Conservation (phyloP, 192 early-diverging fungal species). For the Backusella luteola region DNA sequence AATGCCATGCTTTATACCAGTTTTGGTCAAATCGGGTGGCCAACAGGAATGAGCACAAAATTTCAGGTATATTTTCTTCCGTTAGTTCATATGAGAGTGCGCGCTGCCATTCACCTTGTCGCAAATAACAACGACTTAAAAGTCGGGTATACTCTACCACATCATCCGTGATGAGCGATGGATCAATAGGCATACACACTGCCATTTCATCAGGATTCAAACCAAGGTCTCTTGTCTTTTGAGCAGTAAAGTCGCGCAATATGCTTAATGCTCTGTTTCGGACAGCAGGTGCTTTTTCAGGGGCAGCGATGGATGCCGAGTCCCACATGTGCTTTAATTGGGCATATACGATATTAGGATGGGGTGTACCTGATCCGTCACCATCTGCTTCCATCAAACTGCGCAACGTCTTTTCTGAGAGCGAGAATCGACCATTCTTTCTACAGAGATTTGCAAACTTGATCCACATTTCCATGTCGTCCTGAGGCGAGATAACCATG, state of each 20-base stretch:
- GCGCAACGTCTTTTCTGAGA: conserved; percentile 78
- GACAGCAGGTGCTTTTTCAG: conserved; percentile 36
- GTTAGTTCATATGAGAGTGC: conserved; percentile 49
- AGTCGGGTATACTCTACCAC: conserved; percentile 51
- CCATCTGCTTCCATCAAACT: conserved; percentile 63
- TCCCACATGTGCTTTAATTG: conserved; percentile 92
- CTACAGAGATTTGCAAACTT: conserved; percentile 95
- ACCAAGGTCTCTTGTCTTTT: conserved; percentile 70
- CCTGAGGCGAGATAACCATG: conserved; percentile 84
- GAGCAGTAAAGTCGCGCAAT: conserved; percentile 76
- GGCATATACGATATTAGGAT: conserved; percentile 83
- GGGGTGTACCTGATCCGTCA: conserved; percentile 40
- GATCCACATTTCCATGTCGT: conserved; percentile 95
- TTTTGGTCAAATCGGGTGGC: conserved; percentile 87
- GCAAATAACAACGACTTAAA: conserved; percentile 85
- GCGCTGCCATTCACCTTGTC: conserved; percentile 94
- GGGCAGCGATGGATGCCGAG: conserved; percentile 28
- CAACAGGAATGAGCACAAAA: conserved; percentile 76
- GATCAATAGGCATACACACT: conserved; percentile 46
- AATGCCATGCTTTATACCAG: conserved; percentile 98
- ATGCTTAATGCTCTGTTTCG: conserved; percentile 67
- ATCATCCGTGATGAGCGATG: conserved; percentile 41
- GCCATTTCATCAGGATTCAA: conserved; percentile 53
- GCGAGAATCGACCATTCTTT: conserved; percentile 77
- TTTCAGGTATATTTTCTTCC: conserved; percentile 61